Conservation (phyloP, 1,284 basidiomycete species). For the Spongispora temasekensis region DNA sequence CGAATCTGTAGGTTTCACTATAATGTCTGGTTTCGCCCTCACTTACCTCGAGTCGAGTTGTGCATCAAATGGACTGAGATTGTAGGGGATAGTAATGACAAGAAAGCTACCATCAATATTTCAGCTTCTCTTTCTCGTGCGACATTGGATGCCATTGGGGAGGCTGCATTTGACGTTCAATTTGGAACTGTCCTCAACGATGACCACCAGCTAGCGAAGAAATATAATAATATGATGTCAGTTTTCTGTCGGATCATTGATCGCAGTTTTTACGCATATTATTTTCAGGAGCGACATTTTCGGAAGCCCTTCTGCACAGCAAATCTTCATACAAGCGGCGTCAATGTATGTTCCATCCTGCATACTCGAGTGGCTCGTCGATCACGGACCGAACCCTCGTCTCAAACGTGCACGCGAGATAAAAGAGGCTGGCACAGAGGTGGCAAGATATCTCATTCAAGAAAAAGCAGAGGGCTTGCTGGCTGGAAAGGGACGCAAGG, state of each 20-base stretch:
- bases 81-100: slow-evolving; percentile 28
- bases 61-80: slow-evolving; percentile 47
- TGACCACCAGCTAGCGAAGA: slow-evolving; percentile 38
- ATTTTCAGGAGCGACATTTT: slow-evolving; percentile 21
- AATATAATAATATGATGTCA: slow-evolving; percentile 39
- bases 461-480: slow-evolving; percentile 41
- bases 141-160: slow-evolving; percentile 48
- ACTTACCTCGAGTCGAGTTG: slow-evolving; percentile 38
- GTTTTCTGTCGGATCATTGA: slow-evolving; percentile 11
- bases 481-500: slow-evolving; percentile 34
- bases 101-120: slow-evolving; percentile 43
- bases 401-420: slow-evolving; percentile 39
- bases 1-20: slow-evolving; percentile 19
- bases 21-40: slow-evolving; percentile 7
- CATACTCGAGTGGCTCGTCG: slow-evolving; percentile 40
- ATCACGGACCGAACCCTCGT: slow-evolving; percentile 39
- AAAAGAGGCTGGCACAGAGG: slow-evolving; percentile 19
- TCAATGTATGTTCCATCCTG: slow-evolving; percentile 22
- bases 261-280: background rate
- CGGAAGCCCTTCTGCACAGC: slow-evolving; percentile 21
- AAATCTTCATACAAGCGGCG: slow-evolving; percentile 23
- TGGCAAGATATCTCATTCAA: slow-evolving; percentile 43
- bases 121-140: slow-evolving; percentile 42
- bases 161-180: slow-evolving; percentile 46
- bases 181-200: slow-evolving; percentile 39